Evolutionary conservation across 192 early-diverging fungal species (phyloP), one percentile per base, ranked within the genome.

Genomic region (Rhizoclosmatium sp.): DNA sequence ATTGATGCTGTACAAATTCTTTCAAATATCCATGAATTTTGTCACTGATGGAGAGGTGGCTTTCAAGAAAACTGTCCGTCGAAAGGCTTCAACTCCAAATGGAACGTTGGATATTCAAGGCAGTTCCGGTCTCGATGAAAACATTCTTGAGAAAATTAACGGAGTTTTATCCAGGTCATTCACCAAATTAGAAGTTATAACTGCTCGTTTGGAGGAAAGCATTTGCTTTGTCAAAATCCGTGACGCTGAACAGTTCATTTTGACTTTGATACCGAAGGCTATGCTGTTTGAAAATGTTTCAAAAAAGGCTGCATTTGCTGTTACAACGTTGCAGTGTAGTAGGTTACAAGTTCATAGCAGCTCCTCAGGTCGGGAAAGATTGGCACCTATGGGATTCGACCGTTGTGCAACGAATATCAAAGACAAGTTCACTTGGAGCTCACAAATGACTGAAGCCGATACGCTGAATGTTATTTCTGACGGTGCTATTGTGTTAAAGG

Each of bases 141-240:
- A 82, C 59, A 54, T 82, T 3, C 41, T 85, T 42, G 84, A 82
- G 39, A 21, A 61, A 39, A 64, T 85, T 56, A 75, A 69, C 2
- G 44, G 75, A 4, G 40, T 61, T 21, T 39, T 82, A 42, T 23
- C 48, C 7, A 54, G 31, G 47, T 23, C 40, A 5, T 65, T 56
- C 42, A 72, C 54, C 14, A 21, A 65, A 10, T 10, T 68, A 4
- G n/a, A 76, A 9, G 49, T 76, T 39, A 21, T 76, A 16, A 39
- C 39, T 16, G 4, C 75, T 3, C 21, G 48, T 14, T 42, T 76
- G n/a, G 60, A 76, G 9, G 75, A 76, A 31, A 66, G 65, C 45
- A 71, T 74, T 45, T 86, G 85, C 47, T 86, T 82, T 74, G 85
- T 86, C 10, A 86, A 86, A 59, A 75, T 86, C 2, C 70, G 75